Base-by-base conservation (phyloP, 306 rosid genomes). In the Acacia crassicarpa region DNA sequence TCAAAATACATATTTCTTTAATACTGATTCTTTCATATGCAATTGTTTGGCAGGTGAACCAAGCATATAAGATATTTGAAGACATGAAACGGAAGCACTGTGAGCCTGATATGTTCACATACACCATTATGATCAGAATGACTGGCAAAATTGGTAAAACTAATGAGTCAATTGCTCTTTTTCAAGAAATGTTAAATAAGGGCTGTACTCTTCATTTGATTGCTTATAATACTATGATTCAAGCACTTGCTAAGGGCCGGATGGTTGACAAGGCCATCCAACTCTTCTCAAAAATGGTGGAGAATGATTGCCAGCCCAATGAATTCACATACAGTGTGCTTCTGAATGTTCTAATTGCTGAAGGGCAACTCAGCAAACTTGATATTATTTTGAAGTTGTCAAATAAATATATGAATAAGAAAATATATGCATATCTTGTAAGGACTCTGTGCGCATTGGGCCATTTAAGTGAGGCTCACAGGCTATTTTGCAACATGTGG, bases 401-500 rank as follows among this genome's bases (percentile, higher is more conserved):
- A 0, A 87, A 87, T 84, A 89, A 85, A 71, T 90, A 86, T 84
- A 76, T 91, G 72, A 89, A 87, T 41, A 91, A 85, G 86, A 82
- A 84, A 13, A 89, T 91, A 80, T 91, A 93, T 78, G 94, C 94
- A 1, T 95, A 88, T 82, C 90, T 92, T 44, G 95, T 93, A 8
- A 88, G 88, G 89, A 89, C 97, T 9, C 81, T 95, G 81, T 92
- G 93, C 82, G 89, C 89, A 84, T 78, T 92, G 80, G 99, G 99
- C 33, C 95, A 92, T 86, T 82, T 88, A 71, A 80, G 91, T 84
- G 98, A 93, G 90, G 95, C 99, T 45, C 99, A 95, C 83, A 87
- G 94, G 71, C 78, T 95, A 53, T 95, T 95, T 82, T 93, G 99
- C 91, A 87, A 86, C 83, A 93, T 95, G 99, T 93, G 98, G 98